A percentile compares a stretch with the other conserved stretches of the same genome.
Conservation (phyloP, 805 yeast genomes). For the Sugiyamaella americana region DNA sequence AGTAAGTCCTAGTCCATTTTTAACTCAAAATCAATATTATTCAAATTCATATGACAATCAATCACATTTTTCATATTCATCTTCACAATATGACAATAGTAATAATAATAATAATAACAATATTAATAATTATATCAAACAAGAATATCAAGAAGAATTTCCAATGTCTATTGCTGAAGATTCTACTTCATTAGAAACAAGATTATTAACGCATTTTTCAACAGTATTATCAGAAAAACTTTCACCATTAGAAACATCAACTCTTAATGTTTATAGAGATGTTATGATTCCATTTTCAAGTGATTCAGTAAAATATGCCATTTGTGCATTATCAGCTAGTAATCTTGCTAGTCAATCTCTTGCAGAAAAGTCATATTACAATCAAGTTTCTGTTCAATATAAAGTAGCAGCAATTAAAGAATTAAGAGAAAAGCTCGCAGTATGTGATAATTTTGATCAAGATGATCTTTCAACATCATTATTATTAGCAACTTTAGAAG, state of each 20-base stretch:
- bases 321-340: constrained; percentile 17
- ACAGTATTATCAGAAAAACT: background rate
- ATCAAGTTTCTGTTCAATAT: background rate
- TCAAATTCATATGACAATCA: background rate
- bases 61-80: background rate
- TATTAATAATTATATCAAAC: no score
- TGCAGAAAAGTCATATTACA: background rate
- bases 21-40: background rate
- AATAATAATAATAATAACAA: no score
- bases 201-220: constrained; percentile 7
- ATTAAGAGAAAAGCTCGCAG: constrained; percentile 6
- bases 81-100: background rate
- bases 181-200: background rate
- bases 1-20: background rate
- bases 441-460: constrained; percentile 4
- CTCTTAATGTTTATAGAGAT: constrained; percentile 12
- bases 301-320: constrained; percentile 13
- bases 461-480: constrained; percentile 14
- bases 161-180: background rate
- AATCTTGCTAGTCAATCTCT: constrained; percentile 4
- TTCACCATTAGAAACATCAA: background rate
- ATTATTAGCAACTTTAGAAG: constrained; percentile 16
- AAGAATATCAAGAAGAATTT: no score
- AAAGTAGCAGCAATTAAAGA: constrained; percentile 13
- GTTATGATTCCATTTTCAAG: constrained; percentile 8